A percentile compares a stretch with the other conserved stretches of the same genome.
Evolutionary conservation across 148 eudicot species (phyloP).

Genomic region (Dianthus caryophyllus): DNA sequence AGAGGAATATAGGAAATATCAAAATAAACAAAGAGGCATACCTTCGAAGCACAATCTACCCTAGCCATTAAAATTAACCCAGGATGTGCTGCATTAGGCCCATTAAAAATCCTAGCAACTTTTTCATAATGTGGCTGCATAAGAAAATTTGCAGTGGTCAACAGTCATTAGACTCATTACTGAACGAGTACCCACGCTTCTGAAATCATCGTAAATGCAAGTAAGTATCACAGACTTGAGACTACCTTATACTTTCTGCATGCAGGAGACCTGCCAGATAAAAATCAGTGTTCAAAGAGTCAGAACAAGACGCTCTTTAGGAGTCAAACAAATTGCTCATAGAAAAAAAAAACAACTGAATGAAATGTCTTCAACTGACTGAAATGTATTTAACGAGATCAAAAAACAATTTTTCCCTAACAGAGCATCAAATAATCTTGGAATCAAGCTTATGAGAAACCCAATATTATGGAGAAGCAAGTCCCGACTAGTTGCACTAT

Average conservation of each 20-base stretch:
- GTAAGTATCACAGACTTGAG: neutral
- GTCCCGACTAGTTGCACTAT: neutral
- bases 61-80: constrained; percentile 82
- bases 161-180: constrained; percentile 9
- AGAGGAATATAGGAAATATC: neutral
- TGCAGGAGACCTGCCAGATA: constrained; percentile 84
- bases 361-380: too few relatives aligned
- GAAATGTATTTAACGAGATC: too few relatives aligned
- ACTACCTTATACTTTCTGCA: constrained; percentile 94
- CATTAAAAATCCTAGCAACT: constrained; percentile 89
- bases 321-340: neutral
- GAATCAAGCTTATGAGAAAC: neutral
- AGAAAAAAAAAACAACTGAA: too few relatives aligned
- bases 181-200: constrained; percentile 8
- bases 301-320: neutral
- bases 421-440: neutral
- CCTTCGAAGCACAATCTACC: constrained; percentile 92
- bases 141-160: constrained; percentile 18
- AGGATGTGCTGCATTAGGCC: constrained; percentile 84
- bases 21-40: constrained; percentile 37
- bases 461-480: neutral
- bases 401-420: too few relatives aligned
- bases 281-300: constrained; percentile 24
- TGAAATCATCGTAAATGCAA: constrained; percentile 12
- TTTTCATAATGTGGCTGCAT: constrained; percentile 96